Evolutionary conservation across 306 rosid genomes (phyloP), one percentile per base, ranked within the genome.

Genomic region (Lathyrus sativus): DNA sequence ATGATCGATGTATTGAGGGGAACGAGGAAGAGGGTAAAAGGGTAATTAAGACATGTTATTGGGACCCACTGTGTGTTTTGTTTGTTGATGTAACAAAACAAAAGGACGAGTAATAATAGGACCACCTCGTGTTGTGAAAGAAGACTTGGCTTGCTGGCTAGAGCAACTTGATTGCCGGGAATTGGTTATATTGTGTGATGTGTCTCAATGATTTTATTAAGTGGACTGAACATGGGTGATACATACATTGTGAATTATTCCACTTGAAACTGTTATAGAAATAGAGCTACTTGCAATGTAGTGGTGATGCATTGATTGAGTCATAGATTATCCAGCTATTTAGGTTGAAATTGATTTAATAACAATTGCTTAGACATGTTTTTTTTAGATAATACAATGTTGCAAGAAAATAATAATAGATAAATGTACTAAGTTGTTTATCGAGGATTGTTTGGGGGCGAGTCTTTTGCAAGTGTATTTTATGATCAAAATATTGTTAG

Each of bases 51-150:
- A 57, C 2, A 1, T 45, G 58, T 8, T 6, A 12, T 4, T 63
- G 69, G 81, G 82, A 18, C 74, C 79, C 77, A 64, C 38, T 33
- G 1, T 35, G 65, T 51, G 45, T 45, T 5, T 26, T 19, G n/a
- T 45, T 9, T 28, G 54, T 39, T 11, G 39, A 37, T 51, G 67
- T 41, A n/a, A 58, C 3, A 26, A 7, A 62, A 39, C 49, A 42
- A 63, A 77, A 57, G 41, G 76, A 55, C 62, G 76, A 76, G 76
- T 64, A 9, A 73, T 48, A 35, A 56, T 62, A 50, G 82, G 85
- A 81, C 85, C 85, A 73, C 79, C 42, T 22, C 29, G 67, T 61
- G 67, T 31, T 61, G 22, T 22, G 22, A 61, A 38, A 60, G 45
- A 55, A 55, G 38, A 26, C 38, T 55, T 12, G 39, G 62, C 9